These are phyloP conservation scores for Plasmodium gaboni DNA, from an alignment of 169 alveolate genomes.

Conservation along the genomic window DNA sequence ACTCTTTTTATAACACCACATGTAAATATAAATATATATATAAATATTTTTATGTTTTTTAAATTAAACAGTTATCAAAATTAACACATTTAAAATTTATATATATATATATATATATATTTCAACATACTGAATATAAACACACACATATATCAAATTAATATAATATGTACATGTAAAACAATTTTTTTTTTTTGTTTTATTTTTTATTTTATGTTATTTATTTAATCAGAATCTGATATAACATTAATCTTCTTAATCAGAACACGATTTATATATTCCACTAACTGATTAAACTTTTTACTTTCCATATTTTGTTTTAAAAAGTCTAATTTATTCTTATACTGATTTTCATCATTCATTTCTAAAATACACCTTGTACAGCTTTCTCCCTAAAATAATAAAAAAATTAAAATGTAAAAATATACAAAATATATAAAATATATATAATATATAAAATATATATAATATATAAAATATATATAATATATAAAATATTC, in stretches of 20 bases:
- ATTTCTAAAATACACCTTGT: conserved; percentile 21
- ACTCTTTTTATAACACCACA: background rate
- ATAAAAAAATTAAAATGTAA: background rate
- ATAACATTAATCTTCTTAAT: conserved; percentile 25
- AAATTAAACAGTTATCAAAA: background rate
- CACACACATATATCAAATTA: too few species aligned
- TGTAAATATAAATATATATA: background rate
- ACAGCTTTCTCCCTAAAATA: conserved; percentile 60
- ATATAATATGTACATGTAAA: background rate
- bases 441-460: background rate
- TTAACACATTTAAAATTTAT: background rate
- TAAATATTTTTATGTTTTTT: too few species aligned
- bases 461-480: background rate
- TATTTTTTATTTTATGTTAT: too few species aligned
- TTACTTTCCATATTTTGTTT: conserved; percentile 36
- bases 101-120: background rate
- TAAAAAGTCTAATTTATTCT: conserved; percentile 33
- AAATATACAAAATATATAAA: background rate
- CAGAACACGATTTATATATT: conserved; percentile 25
- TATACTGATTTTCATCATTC: conserved; percentile 24
- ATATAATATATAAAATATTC: too few species aligned
- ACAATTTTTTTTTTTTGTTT: too few species aligned
- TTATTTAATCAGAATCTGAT: conserved; percentile 51
- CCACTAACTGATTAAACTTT: conserved; percentile 38
- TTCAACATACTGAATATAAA: too few species aligned